Base-by-base conservation (phyloP, 345 rosid species). In the Melaleuca quinquenervia region DNA sequence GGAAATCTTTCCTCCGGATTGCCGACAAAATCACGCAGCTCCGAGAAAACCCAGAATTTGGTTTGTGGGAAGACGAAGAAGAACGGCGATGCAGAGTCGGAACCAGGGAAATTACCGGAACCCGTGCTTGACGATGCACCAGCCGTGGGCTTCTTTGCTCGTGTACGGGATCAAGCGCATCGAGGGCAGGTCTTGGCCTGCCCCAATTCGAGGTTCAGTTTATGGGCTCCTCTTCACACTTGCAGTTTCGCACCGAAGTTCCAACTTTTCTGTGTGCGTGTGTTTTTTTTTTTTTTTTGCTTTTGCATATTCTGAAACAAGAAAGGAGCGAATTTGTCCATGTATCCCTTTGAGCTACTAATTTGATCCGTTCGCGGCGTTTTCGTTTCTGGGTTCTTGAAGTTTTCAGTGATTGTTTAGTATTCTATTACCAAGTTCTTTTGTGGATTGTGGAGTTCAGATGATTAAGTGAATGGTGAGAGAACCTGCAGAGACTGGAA, bases 111-210 rank as follows among this genome's bases (percentile, higher is more conserved):
- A 95, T 85, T 96, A 89, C 89, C 90, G 76, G 74, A 97, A 96
- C 91, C 98, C 98, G 3, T 97, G 97, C 82, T 90, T 97, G 89
- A 96, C 98, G 11, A 90, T 97, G 98, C 99, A 96, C 88, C 99
- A 96, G 87, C 98, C 99, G 9, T 94, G 98, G 99, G 99, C 98
- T 87, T 96, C 98, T 2, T 90, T 97, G 50, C 91, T 96, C 7
- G 94, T 96, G 84, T 64, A 93, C 80, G 98, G 97, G 52, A 97
- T 97, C 93, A 97, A 97, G 84, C 98, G 98, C 84, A 90, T 97
- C 62, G 99, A 96, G 90, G 98, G 98, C 86, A 90, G 98, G 84
- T 97, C 98, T 11, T 97, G 98, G 99, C 93, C 97, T 83, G 87
- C 98, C 53, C 99, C 99, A 8, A 85, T 97, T 82, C 91, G 95